Evolutionary conservation across 208 protist species (phyloP).

Genomic region (Leishmania guyanensis): DNA sequence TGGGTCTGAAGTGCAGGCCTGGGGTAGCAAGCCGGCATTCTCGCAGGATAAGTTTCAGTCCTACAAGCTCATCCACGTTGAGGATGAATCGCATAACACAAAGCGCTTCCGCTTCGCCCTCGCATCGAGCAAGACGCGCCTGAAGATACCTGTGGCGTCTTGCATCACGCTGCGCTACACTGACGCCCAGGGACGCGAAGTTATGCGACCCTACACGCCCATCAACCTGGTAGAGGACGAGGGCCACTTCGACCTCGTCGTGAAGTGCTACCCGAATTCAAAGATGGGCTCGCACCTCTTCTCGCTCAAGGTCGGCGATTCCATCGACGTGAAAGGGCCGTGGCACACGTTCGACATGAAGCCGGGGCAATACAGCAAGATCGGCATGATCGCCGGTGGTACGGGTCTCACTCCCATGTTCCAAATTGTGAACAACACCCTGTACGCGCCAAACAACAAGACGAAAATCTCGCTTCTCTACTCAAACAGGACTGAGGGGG

Average conservation of each 20-base stretch:
- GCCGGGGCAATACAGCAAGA: constrained; percentile 59
- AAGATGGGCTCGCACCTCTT: constrained; percentile 92
- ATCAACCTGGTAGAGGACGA: constrained; percentile 54
- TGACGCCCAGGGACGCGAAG: constrained; percentile 62
- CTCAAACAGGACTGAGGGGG: constrained; percentile 70
- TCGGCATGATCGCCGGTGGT: constrained; percentile 89
- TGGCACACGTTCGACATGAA: constrained; percentile 72
- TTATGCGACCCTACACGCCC: constrained; percentile 81
- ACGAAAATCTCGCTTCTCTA: constrained; percentile 77
- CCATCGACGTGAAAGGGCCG: constrained; percentile 83
- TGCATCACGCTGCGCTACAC: constrained; percentile 71
- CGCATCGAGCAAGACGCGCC: constrained; percentile 29
- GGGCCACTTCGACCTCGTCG: constrained; percentile 73
- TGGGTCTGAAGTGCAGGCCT: constrained; percentile 24
- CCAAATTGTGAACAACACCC: constrained; percentile 79
- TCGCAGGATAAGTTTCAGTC: constrained; percentile 60
- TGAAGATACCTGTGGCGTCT: constrained; percentile 53
- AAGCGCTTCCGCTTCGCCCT: constrained; percentile 74
- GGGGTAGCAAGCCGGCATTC: constrained; percentile 44
- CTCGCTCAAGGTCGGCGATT: constrained; percentile 78
- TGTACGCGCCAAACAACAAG: constrained; percentile 51
- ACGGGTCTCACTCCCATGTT: constrained; percentile 93
- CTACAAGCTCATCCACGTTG: constrained; percentile 64
- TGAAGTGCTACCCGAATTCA: constrained; percentile 84
- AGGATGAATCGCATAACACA: constrained; percentile 61